Base-by-base conservation (phyloP, 805 yeast species). In the Candida mattraensis region DNA sequence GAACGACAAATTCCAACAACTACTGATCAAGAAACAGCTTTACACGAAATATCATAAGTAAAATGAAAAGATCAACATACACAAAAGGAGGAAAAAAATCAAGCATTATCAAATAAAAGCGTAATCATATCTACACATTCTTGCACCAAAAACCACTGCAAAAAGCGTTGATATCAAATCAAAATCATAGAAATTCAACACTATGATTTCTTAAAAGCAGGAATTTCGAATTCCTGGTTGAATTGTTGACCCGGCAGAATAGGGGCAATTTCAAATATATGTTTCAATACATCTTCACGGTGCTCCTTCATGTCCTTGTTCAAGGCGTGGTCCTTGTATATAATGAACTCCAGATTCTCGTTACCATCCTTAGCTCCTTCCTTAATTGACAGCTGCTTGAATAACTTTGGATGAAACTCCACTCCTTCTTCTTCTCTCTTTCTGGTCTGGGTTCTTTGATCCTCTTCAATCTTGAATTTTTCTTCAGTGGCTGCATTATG, bases 401-500 rank as follows among this genome's bases (percentile, higher is more conserved):
- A 91, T 28, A 87, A 62, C 53, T 80, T 79, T 15, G 97, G 96
- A 47, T 76, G 78, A 60, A 85, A 88, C 47, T 80, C 88, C 1
- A 74, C 80, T 10, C 91, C 94, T 31, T 81, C 83, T 47, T 83
- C 95, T 13, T 66, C 62, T 49, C 98, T 74, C 51, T 78, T 72
- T 58, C 80, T 83, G 11, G 95, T 87, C 26, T 69, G 63, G 13
- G 64, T 63, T 57, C 99, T 76, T 64, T 93, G 99, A n/a, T 70
- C 71, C 42, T 87, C 84, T 63, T 93, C 99, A 37, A 93, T 87
- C 48, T 77, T 75, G 55, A 69, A 83, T 63, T 93, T 93, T 56
- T 88, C 96, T 19, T 80, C 83, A 0, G 99, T 93, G 1, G 98
- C 98, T 3, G 69, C 65, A 12, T 68, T 72, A 60, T 93, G 99